A percentile compares a stretch with the other conserved stretches of the same genome.
Conservation (phyloP, 495 filamentous ascomycete species). For the Evernia prunastri region DNA sequence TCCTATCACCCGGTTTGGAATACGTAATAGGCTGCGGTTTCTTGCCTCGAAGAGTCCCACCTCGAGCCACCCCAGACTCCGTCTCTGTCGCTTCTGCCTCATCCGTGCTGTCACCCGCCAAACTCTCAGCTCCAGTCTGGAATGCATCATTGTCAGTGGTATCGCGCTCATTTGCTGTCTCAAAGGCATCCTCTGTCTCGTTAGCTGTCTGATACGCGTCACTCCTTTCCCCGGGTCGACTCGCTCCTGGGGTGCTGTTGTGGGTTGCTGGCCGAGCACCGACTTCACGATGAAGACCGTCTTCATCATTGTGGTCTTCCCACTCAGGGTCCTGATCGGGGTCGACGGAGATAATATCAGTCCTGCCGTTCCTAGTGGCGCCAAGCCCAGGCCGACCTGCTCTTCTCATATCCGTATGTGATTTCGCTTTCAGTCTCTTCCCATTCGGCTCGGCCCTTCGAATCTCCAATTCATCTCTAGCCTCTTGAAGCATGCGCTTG, state of each 20-base stretch:
- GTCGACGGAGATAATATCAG: conserved; percentile 65
- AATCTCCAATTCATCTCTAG: conserved; percentile 84
- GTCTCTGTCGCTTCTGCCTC: conserved; percentile 83
- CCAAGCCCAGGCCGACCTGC: conserved; percentile 69
- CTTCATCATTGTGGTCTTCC: conserved; percentile 66
- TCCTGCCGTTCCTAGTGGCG: conserved; percentile 63
- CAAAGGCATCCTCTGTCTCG: conserved; percentile 79
- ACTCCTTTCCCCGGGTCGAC: conserved; percentile 32
- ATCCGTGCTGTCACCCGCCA: conserved; percentile 72
- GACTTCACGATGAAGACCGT: conserved; percentile 41
- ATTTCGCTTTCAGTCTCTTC: conserved; percentile 65
- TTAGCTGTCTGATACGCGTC: conserved; percentile 83
- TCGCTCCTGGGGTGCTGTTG: neutral
- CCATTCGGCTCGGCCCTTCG: conserved; percentile 54
- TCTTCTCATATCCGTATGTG: conserved; percentile 63
- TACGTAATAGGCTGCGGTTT: conserved; percentile 39
- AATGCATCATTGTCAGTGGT: conserved; percentile 84
- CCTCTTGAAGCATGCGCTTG: conserved; percentile 91
- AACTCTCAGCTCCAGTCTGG: conserved; percentile 79
- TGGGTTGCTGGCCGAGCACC: conserved; percentile 17
- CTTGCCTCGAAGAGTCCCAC: conserved; percentile 25
- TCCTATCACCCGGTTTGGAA: conserved; percentile 48
- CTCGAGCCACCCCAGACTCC: conserved; percentile 51
- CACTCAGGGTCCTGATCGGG: conserved; percentile 60
- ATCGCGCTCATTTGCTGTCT: conserved; percentile 73